phyloP scores from a whole-genome alignment of 2,329 filamentous ascomycete genomes.

The Aureobasidium sp. region DNA sequence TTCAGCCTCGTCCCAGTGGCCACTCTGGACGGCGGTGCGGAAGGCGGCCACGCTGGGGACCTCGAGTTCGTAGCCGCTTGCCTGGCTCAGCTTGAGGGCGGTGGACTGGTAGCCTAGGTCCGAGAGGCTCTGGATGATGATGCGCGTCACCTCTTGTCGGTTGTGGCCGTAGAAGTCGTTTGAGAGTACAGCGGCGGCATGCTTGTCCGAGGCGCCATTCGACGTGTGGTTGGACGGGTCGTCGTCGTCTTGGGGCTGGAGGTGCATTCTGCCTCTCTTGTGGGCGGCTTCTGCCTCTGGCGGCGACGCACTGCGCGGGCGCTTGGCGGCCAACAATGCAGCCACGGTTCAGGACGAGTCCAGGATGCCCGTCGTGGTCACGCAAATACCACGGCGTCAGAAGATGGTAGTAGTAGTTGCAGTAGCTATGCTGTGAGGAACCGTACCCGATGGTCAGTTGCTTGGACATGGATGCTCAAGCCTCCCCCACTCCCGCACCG shows the following conservation, averaged over 20 bases:
- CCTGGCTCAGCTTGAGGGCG: constrained; percentile 63
- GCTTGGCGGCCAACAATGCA: constrained; percentile 9
- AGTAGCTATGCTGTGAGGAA: no score
- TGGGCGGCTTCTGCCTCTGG: neutral
- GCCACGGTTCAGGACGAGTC: neutral
- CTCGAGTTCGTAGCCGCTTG: constrained; percentile 84
- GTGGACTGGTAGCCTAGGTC: constrained; percentile 81
- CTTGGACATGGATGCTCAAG: neutral
- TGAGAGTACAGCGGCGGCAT: constrained; percentile 15
- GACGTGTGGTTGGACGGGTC: neutral
- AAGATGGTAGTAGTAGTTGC: neutral
- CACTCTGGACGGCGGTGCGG: constrained; percentile 67
- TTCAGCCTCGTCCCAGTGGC: constrained; percentile 82
- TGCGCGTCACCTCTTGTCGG: constrained; percentile 83
- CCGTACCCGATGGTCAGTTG: neutral
- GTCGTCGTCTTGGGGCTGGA: neutral
- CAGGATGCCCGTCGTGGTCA: neutral
- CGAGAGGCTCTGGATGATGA: constrained; percentile 81
- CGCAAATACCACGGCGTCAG: neutral
- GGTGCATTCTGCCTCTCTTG: constrained; percentile 12
- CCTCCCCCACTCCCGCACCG: neutral
- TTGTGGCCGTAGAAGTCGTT: constrained; percentile 69
- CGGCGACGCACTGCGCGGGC: constrained; percentile 14
- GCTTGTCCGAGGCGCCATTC: neutral
- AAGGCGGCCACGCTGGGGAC: constrained; percentile 81